These are phyloP conservation scores for Kregervanrija delftensis DNA, from an alignment of 805 yeast genomes.

Conservation along the genomic window DNA sequence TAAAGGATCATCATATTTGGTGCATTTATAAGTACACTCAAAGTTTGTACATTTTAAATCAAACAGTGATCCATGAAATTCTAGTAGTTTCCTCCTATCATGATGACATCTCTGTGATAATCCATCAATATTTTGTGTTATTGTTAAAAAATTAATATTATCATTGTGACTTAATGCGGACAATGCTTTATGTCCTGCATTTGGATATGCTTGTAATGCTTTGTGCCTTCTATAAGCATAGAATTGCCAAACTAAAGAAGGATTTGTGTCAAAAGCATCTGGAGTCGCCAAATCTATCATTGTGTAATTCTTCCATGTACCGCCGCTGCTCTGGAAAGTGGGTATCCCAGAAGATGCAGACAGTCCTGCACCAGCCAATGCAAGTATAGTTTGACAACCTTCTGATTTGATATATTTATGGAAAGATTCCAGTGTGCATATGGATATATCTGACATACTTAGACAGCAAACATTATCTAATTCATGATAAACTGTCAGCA, in stretches of 20 bases:
- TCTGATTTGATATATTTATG: slow-evolving; percentile 33
- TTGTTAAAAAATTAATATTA: slow-evolving; percentile 44
- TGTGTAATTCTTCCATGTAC: slow-evolving; percentile 61
- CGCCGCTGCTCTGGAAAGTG: slow-evolving; percentile 62
- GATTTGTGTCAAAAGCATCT: slow-evolving; percentile 78
- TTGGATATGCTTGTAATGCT: slow-evolving; percentile 66
- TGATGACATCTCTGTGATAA: slow-evolving; percentile 63
- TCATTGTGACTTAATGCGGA: slow-evolving; percentile 48
- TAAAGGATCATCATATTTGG: slow-evolving; percentile 51
- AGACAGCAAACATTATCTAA: too few species aligned
- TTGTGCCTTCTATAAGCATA: slow-evolving; percentile 61
- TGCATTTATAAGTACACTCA: slow-evolving; percentile 50
- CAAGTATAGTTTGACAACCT: slow-evolving; percentile 43
- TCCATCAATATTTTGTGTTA: slow-evolving; percentile 84
- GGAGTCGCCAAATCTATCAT: slow-evolving; percentile 87
- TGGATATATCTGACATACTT: background rate
- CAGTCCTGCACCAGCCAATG: slow-evolving; percentile 78
- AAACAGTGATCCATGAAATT: slow-evolving; percentile 77
- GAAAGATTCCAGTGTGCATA: slow-evolving; percentile 26
- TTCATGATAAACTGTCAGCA: background rate
- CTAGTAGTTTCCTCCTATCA: slow-evolving; percentile 43
- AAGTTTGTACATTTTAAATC: slow-evolving; percentile 69
- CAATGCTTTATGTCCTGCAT: slow-evolving; percentile 64
- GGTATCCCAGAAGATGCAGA: slow-evolving; percentile 73
- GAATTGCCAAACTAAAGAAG: slow-evolving; percentile 87